A percentile compares a stretch with the other conserved stretches of the same genome.
phyloP scores from a whole-genome alignment of 2,329 filamentous ascomycete species.

The Scedosporium aurantiacum region DNA sequence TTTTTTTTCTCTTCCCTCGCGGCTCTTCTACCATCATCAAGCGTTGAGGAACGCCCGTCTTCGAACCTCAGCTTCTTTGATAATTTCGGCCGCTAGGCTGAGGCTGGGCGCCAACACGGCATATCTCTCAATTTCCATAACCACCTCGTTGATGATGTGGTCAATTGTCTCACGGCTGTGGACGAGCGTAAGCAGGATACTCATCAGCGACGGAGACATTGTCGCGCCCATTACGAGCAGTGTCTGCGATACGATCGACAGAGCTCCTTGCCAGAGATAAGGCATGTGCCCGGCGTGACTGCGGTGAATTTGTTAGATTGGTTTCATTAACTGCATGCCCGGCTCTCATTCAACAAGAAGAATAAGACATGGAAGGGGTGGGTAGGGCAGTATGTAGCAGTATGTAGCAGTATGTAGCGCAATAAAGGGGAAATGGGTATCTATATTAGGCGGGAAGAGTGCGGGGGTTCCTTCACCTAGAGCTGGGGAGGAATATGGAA shows the following conservation, averaged over 20 bases:
- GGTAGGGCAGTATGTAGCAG: background rate
- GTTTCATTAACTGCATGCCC: conserved; percentile 1
- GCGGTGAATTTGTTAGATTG: conserved; percentile 24
- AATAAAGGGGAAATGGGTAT: conserved; percentile 10
- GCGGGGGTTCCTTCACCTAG: background rate
- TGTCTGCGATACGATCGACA: conserved; percentile 74
- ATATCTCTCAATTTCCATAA: conserved; percentile 64
- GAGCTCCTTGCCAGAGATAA: conserved; percentile 74
- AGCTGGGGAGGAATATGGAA: background rate
- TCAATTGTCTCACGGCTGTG: conserved; percentile 53
- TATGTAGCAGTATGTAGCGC: conserved; percentile 12
- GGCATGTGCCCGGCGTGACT: conserved; percentile 75
- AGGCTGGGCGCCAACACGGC: conserved; percentile 66
- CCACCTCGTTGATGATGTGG: conserved; percentile 66
- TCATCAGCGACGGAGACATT: conserved; percentile 62
- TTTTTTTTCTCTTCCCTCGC: background rate
- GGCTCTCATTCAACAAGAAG: background rate
- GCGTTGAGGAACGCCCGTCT: conserved; percentile 46
- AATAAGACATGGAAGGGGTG: background rate
- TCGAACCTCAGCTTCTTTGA: conserved; percentile 66
- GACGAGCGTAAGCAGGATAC: conserved; percentile 48
- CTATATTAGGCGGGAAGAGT: background rate
- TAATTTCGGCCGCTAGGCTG: conserved; percentile 65
- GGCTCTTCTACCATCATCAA: conserved; percentile 21
- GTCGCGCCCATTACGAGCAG: conserved; percentile 76